Evolutionary conservation across 208 protist genomes (phyloP).

Genomic region (Endotrypanum monterogeii): DNA sequence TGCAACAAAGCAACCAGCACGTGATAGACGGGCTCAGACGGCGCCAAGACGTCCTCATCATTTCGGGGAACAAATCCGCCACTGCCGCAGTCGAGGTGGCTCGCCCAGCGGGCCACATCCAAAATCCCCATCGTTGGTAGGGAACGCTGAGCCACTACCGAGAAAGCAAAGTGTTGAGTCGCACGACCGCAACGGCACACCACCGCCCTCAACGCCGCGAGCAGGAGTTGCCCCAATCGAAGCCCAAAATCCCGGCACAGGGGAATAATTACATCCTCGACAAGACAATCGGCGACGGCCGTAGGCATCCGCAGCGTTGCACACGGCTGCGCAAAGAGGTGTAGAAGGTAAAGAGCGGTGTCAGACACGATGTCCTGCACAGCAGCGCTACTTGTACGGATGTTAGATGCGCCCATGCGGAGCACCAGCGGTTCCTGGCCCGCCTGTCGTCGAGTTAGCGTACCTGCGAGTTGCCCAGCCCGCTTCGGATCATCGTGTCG

Average conservation of each 20-base stretch:
- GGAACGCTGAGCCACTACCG: constrained; percentile 23
- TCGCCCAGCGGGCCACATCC: background rate
- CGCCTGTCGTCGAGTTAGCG: constrained; percentile 10
- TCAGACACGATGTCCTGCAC: constrained; percentile 61
- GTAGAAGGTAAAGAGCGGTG: constrained; percentile 58
- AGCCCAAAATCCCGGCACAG: constrained; percentile 44
- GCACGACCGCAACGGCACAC: constrained; percentile 27
- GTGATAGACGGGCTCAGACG: constrained; percentile 26
- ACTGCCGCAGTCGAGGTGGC: background rate
- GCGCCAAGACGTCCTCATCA: constrained; percentile 16
- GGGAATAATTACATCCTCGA: constrained; percentile 44
- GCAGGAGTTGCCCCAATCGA: constrained; percentile 45
- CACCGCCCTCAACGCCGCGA: constrained; percentile 44
- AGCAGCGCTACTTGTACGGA: constrained; percentile 14
- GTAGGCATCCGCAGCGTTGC: constrained; percentile 50
- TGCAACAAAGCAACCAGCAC: constrained; percentile 30
- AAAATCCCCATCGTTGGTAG: constrained; percentile 1
- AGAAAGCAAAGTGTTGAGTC: constrained; percentile 18
- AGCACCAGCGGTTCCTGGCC: constrained; percentile 17
- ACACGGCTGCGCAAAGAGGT: constrained; percentile 64
- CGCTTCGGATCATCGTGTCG: background rate
- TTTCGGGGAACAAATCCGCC: background rate
- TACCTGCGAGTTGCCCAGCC: background rate
- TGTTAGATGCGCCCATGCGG: constrained; percentile 14
- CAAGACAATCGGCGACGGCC: constrained; percentile 32